Evolutionary conservation across 2,329 filamentous ascomycete genomes (phyloP), one percentile per base, ranked within the genome.

Genomic region (Fusarium falciforme): DNA sequence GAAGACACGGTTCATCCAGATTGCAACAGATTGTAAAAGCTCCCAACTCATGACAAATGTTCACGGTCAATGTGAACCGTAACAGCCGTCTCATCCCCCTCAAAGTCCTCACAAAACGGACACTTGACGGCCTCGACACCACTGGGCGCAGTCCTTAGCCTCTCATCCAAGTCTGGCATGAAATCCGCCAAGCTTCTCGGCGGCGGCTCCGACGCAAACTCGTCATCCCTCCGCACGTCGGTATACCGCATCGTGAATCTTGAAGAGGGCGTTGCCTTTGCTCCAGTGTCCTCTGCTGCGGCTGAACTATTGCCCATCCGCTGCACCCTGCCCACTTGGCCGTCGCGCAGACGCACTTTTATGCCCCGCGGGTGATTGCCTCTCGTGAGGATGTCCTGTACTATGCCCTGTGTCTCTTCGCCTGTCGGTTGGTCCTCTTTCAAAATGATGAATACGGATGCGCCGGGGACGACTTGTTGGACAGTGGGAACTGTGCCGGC

Each of bases 371-470:
- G 92, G 77, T 96, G 93, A 75, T 95, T 90, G 29, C 93, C 92
- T 1, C 89, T 85, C 3, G 93, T 95, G 57, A 96, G 85, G 0
- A 95, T 81, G 54, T 94, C 89, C 61, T 87, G 86, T 1, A 96
- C 90, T 6, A 86, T 82, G 27, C 93, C 93, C 52, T 86, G 84
- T 1, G 94, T 93, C 76, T 94, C 91, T 54, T 88, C 88, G 8
- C 93, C 93, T 0, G 93, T 94, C 1, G 89, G 89, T 80, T 96
- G 93, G 81, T 96, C 93, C 70, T 88, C 86, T 78, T 96, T 96
- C 35, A 95, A 86, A 1, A 95, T 86, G 64, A 96, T 93, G 58
- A 91, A 93, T 62, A 95, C 93, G 5, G 79, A 72, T 5, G 91
- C 89, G 38, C 93, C 93, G 0, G 88, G 86, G 6, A 88, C 73